Percentiles rank a stretch among this genome's conserved stretches.
Evolutionary conservation across 176 grass and related monocot genomes (phyloP).

Genomic region (Lolium rigidum): DNA sequence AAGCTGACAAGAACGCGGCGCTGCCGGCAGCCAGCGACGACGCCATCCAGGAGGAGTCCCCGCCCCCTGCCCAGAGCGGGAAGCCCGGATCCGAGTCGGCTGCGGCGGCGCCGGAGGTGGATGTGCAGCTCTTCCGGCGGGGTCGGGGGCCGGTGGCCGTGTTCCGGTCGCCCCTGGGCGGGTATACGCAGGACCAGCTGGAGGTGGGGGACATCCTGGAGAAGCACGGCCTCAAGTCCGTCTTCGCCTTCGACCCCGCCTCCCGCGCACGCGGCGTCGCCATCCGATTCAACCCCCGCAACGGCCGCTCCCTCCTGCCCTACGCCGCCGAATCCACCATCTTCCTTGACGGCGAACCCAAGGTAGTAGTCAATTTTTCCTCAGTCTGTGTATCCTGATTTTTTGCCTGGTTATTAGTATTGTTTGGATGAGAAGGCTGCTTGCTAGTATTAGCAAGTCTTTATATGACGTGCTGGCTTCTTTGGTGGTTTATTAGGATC

Average conservation of each 20-base stretch:
- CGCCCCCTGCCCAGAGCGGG: constrained; percentile 30
- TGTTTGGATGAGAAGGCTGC: neutral
- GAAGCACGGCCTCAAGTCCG: constrained; percentile 78
- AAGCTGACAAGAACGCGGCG: constrained; percentile 19
- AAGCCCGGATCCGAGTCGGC: constrained; percentile 55
- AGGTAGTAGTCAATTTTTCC: constrained; percentile 53
- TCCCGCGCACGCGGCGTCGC: constrained; percentile 67
- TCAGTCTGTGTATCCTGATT: neutral
- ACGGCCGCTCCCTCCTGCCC: constrained; percentile 78
- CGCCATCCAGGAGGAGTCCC: constrained; percentile 47
- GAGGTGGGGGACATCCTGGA: constrained; percentile 92
- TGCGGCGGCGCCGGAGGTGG: constrained; percentile 65
- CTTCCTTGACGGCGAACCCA: constrained; percentile 90
- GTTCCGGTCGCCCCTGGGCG: constrained; percentile 72
- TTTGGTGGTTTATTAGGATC: constrained; percentile 64
- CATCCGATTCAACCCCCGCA: constrained; percentile 79
- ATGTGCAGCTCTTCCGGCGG: constrained; percentile 72
- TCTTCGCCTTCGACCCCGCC: constrained; percentile 72
- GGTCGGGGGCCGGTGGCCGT: constrained; percentile 72
- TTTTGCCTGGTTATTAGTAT: neutral
- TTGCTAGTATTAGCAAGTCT: neutral
- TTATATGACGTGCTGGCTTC: neutral
- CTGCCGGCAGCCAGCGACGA: constrained; percentile 36
- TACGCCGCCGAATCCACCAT: constrained; percentile 68
- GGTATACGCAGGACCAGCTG: constrained; percentile 87